phyloP scores from a whole-genome alignment of 2,329 filamentous ascomycete genomes.

The Aschersonia sp. region DNA sequence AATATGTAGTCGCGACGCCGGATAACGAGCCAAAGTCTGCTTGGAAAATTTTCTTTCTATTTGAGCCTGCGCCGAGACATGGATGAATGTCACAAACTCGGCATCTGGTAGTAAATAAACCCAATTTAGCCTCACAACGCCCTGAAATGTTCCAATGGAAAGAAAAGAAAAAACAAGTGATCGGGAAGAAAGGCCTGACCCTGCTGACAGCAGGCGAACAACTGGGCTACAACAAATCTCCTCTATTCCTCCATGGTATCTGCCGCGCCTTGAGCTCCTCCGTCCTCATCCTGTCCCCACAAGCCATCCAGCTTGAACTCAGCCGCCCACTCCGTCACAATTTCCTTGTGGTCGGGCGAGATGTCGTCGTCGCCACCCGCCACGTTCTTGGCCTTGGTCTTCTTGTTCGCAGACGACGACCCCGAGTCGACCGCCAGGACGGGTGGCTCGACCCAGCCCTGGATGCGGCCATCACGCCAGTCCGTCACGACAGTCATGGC shows the following conservation, averaged over 20 bases:
- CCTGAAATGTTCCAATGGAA: too few relatives aligned
- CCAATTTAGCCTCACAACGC: too few relatives aligned
- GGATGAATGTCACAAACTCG: too few relatives aligned
- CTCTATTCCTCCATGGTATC: conserved; percentile 38
- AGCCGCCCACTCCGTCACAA: conserved; percentile 83
- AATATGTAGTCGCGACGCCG: too few relatives aligned
- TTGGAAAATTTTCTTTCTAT: too few relatives aligned
- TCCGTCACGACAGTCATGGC: conserved; percentile 93
- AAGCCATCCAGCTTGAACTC: conserved; percentile 92
- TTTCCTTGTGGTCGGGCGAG: conserved; percentile 60
- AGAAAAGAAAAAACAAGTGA: neutral
- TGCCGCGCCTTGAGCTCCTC: conserved; percentile 8
- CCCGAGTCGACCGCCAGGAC: conserved; percentile 37
- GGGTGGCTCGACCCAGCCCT: conserved; percentile 78
- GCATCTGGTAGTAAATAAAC: too few relatives aligned
- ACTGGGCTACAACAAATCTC: neutral
- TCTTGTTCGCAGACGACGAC: conserved; percentile 2
- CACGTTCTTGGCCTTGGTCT: conserved; percentile 17
- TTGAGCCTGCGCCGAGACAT: too few relatives aligned
- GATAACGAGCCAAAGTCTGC: too few relatives aligned
- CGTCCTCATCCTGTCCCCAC: conserved; percentile 52
- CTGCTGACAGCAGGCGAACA: neutral
- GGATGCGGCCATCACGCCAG: conserved; percentile 89
- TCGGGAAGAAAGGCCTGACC: too few relatives aligned
- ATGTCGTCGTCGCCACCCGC: conserved; percentile 24